Percentiles rank a stretch among this genome's conserved stretches.
Evolutionary conservation across 192 early-diverging fungal species (phyloP).

Genomic region (Mortierella claussenii): DNA sequence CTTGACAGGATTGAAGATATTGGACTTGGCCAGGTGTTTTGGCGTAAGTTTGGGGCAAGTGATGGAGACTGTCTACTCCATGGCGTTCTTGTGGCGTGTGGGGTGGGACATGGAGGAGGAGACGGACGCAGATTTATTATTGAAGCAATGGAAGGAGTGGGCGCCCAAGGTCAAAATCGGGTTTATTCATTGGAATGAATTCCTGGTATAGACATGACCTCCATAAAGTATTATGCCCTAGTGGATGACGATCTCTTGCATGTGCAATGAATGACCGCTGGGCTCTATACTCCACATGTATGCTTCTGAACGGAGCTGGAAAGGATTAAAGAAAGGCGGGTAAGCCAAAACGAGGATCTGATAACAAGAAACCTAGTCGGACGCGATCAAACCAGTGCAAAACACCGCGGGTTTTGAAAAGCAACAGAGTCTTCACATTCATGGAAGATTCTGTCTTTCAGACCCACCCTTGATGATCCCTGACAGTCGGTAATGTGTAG

Average conservation of each 20-base stretch:
- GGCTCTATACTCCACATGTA: no score
- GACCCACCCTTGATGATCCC: neutral
- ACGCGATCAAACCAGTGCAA: no score
- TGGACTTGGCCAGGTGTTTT: slow-evolving; percentile 36
- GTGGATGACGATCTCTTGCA: no score
- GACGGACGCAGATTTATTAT: neutral
- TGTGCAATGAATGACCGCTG: no score
- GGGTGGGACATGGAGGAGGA: slow-evolving; percentile 33
- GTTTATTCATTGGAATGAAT: slow-evolving; percentile 24
- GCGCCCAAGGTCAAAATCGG: slow-evolving; percentile 23
- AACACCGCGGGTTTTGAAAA: no score
- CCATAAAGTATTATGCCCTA: no score
- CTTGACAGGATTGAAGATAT: slow-evolving; percentile 32
- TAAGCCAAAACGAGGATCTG: slow-evolving; percentile 2
- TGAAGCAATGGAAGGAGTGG: slow-evolving; percentile 3
- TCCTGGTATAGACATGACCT: no score
- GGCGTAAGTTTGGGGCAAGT: slow-evolving; percentile 22
- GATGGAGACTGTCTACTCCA: slow-evolving; percentile 10
- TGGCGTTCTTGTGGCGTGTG: slow-evolving; percentile 40
- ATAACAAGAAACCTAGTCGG: neutral
- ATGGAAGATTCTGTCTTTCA: no score
- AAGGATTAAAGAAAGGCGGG: neutral
- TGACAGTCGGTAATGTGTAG: neutral
- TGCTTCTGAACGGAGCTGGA: no score
- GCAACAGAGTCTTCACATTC: neutral